phyloP scores from a whole-genome alignment of 345 rosid genomes.

The Viola odorata region DNA sequence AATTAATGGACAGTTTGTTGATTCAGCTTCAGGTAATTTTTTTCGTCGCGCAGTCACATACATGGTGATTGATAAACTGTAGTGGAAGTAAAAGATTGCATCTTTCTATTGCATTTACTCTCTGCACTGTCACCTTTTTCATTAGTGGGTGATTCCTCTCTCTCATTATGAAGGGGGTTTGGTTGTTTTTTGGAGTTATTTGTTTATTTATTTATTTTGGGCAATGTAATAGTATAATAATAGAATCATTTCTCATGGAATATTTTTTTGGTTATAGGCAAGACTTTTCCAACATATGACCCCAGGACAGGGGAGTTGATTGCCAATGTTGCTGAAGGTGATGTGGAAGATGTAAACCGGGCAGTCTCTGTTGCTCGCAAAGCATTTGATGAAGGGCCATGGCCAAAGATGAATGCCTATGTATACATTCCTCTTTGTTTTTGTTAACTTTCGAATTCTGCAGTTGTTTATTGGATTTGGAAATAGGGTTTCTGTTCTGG shows the following conservation, averaged over 20 bases:
- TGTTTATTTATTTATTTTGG: neutral
- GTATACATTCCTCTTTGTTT: conserved; percentile 28
- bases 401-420: conserved; percentile 92
- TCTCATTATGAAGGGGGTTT: no score
- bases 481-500: neutral
- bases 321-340: conserved; percentile 91
- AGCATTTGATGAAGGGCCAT: conserved; percentile 97
- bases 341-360: conserved; percentile 72
- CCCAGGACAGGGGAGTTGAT: conserved; percentile 91
- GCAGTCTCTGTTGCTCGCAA: conserved; percentile 92
- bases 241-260: neutral
- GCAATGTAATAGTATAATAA: neutral
- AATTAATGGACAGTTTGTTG: conserved; percentile 71
- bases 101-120: no score
- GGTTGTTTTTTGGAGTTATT: neutral
- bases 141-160: no score
- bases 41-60: neutral
- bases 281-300: conserved; percentile 78
- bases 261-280: conserved; percentile 27
- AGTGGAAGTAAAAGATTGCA: no score
- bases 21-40: conserved; percentile 72
- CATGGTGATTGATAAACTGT: no score
- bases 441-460: neutral
- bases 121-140: no score
- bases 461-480: neutral